These are phyloP conservation scores for Neodidymelliopsis sp. DNA, from an alignment of 2,329 filamentous ascomycete species.

Conservation along the genomic window DNA sequence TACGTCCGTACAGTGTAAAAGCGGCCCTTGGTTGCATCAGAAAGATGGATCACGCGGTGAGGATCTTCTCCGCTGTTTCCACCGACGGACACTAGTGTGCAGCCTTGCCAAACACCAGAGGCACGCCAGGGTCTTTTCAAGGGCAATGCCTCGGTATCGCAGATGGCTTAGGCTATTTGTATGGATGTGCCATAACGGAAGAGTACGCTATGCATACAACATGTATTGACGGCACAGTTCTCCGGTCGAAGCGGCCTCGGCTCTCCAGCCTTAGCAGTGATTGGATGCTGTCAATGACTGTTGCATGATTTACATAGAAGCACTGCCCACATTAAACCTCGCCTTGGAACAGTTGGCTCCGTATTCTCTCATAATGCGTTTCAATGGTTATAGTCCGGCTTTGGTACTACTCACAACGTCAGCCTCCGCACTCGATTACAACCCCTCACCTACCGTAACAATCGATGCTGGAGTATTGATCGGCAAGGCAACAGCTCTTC, in stretches of 20 bases:
- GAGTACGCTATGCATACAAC: not conserved
- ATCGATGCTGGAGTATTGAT: conserved; percentile 34
- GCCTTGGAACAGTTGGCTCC: too few species aligned
- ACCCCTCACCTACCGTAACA: conserved; percentile 31
- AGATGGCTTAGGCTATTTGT: not conserved
- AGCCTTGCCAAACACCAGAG: not conserved
- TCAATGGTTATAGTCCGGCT: not conserved
- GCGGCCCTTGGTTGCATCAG: too few species aligned
- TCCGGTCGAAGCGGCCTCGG: conserved; percentile 3
- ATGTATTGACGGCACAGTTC: conserved; percentile 10
- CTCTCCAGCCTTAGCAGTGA: not conserved
- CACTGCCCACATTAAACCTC: not conserved
- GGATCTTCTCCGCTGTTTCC: not conserved
- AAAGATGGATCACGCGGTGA: too few species aligned
- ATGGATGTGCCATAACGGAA: not conserved
- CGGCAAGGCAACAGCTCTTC: conserved; percentile 36
- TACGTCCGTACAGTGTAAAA: too few species aligned
- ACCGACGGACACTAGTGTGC: not conserved
- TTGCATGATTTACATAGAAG: not conserved
- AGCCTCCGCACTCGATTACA: conserved; percentile 1
- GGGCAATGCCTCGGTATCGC: conserved; percentile 7
- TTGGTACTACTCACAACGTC: not conserved
- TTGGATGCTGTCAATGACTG: conserved; percentile 1
- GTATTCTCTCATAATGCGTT: conserved; percentile 5
- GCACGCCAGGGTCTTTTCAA: not conserved